A percentile compares a stretch with the other conserved stretches of the same genome.
These are phyloP conservation scores for Chlorella vulgaris DNA, from an alignment of 139 green algal species.

Conservation along the genomic window DNA sequence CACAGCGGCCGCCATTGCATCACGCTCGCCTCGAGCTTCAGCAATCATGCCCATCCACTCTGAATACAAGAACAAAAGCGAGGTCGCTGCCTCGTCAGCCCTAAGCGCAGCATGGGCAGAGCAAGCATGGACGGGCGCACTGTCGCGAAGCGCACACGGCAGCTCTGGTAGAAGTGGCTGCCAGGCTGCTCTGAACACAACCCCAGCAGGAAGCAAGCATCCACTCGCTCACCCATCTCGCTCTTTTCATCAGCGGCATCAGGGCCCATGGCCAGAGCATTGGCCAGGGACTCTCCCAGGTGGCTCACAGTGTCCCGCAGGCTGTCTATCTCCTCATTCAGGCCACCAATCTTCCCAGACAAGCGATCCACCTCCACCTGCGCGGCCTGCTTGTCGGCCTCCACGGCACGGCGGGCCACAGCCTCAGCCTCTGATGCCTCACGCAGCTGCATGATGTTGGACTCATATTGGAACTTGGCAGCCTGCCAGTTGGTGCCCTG, in stretches of 20 bases:
- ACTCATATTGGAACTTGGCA: background rate
- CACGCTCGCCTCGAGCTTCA: background rate
- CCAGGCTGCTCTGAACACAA: too few relatives aligned
- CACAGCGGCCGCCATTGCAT: background rate
- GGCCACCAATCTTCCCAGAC: background rate
- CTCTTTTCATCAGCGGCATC: background rate
- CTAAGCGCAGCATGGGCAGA: too few relatives aligned
- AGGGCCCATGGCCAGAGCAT: background rate
- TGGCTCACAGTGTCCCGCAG: conserved; percentile 27
- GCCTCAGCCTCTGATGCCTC: background rate
- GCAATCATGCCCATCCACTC: conserved; percentile 13
- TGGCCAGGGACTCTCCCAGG: conserved; percentile 16
- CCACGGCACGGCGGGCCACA: background rate
- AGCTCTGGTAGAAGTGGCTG: too few relatives aligned
- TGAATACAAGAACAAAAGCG: background rate
- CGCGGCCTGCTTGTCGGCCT: background rate
- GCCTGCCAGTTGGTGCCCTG: conserved; percentile 24
- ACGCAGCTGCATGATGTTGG: background rate
- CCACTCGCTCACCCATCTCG: background rate
- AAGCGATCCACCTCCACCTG: conserved; percentile 22
- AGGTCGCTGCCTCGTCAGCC: too few relatives aligned
- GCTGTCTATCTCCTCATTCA: background rate
- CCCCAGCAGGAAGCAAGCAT: too few relatives aligned
- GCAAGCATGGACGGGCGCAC: background rate
- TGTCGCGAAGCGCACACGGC: background rate